These are phyloP conservation scores for Triticum timopheevii DNA, from an alignment of 176 grass and related monocot genomes.

Conservation along the genomic window DNA sequence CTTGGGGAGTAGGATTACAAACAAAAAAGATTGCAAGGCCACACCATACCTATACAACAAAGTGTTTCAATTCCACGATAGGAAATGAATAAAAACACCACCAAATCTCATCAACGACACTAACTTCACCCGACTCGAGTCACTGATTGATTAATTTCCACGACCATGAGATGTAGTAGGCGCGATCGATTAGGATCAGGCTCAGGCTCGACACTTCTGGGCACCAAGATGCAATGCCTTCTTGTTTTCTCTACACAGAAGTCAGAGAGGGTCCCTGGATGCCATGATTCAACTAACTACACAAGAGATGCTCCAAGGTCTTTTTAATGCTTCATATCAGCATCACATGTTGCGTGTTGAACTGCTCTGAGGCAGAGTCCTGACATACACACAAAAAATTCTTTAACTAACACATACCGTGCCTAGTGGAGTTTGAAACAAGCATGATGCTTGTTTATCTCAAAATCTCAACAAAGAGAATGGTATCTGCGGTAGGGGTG, in stretches of 20 bases:
- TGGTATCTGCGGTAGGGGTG: neutral
- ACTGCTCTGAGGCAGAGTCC: slow-evolving; percentile 47
- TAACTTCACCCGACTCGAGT: neutral
- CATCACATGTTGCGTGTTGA: slow-evolving; percentile 55
- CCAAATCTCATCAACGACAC: slow-evolving; percentile 15
- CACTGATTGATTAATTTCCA: neutral
- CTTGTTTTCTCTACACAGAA: neutral
- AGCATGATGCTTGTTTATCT: neutral
- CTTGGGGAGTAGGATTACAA: slow-evolving; percentile 1
- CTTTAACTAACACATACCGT: neutral
- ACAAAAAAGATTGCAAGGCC: neutral
- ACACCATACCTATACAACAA: slow-evolving; percentile 47
- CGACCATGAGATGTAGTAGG: slow-evolving; percentile 31
- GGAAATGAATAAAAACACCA: neutral
- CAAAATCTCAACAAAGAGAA: neutral
- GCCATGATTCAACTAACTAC: neutral
- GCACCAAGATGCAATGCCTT: neutral
- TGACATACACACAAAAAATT: neutral
- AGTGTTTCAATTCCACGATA: neutral
- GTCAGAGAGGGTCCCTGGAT: neutral
- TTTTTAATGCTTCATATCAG: neutral
- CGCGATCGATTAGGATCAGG: neutral
- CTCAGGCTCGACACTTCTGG: neutral
- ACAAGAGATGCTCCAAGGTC: neutral
- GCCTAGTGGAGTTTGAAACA: too few relatives aligned